Evolutionary conservation across 164 flowering plant genomes (phyloP).

Genomic region (Hamamelis virginiana): DNA sequence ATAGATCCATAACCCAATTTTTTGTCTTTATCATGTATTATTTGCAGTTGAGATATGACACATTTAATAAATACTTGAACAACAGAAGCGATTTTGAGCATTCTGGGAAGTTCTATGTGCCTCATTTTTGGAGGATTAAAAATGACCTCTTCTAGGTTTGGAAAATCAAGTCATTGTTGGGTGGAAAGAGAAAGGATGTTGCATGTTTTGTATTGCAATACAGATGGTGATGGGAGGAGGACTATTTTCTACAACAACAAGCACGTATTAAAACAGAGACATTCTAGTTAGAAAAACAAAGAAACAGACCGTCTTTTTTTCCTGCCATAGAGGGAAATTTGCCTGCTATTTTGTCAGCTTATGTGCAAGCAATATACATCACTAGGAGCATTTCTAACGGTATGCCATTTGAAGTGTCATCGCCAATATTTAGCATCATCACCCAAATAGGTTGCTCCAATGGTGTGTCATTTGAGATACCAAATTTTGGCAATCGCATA

Average conservation of each 20-base stretch:
- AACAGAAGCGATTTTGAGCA: constrained; percentile 65
- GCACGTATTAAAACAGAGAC: constrained; percentile 52
- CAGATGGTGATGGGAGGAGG: constrained; percentile 34
- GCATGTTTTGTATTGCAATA: constrained; percentile 53
- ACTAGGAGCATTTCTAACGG: constrained; percentile 41
- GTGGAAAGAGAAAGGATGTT: too few species aligned
- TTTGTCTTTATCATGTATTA: neutral
- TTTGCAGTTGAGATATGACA: constrained; percentile 56
- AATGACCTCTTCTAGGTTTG: too few species aligned
- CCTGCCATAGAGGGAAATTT: constrained; percentile 54
- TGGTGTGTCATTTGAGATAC: too few species aligned
- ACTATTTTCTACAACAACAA: constrained; percentile 50
- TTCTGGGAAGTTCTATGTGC: constrained; percentile 50
- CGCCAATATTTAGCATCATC: too few species aligned
- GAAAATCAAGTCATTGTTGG: too few species aligned
- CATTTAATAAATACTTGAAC: constrained; percentile 36
- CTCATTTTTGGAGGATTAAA: too few species aligned
- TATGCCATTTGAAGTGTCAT: neutral
- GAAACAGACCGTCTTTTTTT: constrained; percentile 43
- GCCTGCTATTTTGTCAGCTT: constrained; percentile 40
- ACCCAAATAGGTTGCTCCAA: too few species aligned
- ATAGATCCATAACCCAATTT: too few species aligned
- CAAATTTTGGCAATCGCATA: too few species aligned
- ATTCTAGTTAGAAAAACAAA: constrained; percentile 38
- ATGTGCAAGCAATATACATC: too few species aligned